A percentile compares a stretch with the other conserved stretches of the same genome.
Evolutionary conservation across 192 early-diverging fungal genomes (phyloP).

Genomic region (Coemansia sp.): DNA sequence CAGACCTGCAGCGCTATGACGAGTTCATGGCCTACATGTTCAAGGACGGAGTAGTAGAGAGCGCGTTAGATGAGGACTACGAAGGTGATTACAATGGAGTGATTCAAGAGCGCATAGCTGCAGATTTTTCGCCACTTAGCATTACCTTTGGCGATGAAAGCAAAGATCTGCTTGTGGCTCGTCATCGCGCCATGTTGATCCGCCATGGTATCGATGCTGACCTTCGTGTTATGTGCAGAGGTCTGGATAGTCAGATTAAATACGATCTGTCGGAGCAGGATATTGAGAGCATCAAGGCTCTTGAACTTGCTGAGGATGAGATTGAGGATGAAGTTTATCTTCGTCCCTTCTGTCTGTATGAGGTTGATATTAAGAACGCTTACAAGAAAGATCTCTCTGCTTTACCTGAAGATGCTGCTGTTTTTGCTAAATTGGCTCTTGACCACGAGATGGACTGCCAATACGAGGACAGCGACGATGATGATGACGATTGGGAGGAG

Average conservation of each 20-base stretch:
- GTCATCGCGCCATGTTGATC: constrained; percentile 51
- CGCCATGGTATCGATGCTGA: constrained; percentile 37
- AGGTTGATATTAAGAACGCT: constrained; percentile 43
- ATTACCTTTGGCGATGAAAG: constrained; percentile 32
- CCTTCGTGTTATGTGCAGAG: constrained; percentile 46
- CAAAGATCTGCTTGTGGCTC: constrained; percentile 34
- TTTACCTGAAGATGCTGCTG: constrained; percentile 40
- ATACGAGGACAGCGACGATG: constrained; percentile 49
- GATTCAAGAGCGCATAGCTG: constrained; percentile 52
- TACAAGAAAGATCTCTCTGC: constrained; percentile 45
- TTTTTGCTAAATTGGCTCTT: constrained; percentile 51
- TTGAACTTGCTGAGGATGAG: constrained; percentile 38
- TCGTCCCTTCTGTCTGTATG: constrained; percentile 54
- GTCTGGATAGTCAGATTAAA: constrained; percentile 45
- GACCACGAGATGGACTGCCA: constrained; percentile 54
- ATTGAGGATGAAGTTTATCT: constrained; percentile 47
- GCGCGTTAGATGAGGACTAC: constrained; percentile 40
- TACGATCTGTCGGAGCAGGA: constrained; percentile 52
- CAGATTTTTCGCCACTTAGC: constrained; percentile 43
- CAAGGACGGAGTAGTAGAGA: constrained; percentile 49
- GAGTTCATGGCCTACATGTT: constrained; percentile 41
- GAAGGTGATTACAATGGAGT: constrained; percentile 47
- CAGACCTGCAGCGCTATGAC: constrained; percentile 53
- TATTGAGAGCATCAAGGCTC: constrained; percentile 37
- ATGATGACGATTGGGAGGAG: constrained; percentile 35